Percentiles rank a stretch among this genome's conserved stretches.
Evolutionary conservation across 441 rosid genomes (phyloP).

Genomic region (Erodium trifolium): DNA sequence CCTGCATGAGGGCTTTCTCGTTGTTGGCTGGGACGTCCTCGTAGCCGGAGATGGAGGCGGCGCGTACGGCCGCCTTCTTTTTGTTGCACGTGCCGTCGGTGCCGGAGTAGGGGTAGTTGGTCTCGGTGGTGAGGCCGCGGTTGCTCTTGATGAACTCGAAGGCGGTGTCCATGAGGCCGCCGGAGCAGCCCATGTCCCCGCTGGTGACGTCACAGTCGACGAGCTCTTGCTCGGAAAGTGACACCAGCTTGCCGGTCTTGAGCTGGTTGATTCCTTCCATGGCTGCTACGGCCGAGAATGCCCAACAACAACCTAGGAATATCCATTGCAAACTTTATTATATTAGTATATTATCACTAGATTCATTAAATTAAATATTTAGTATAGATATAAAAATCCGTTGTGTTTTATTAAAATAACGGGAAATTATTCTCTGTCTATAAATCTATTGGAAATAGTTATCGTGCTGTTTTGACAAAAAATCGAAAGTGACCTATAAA

Average conservation of each 20-base stretch:
- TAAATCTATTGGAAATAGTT: too few species aligned
- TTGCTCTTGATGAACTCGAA: conserved; percentile 17
- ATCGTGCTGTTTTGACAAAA: too few species aligned
- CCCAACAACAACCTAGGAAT: conserved; percentile 26
- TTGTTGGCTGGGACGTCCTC: conserved; percentile 20
- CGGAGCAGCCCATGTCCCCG: conserved; percentile 22
- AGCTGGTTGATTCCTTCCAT: conserved; percentile 22
- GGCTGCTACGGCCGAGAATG: conserved; percentile 27
- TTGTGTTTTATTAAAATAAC: too few species aligned
- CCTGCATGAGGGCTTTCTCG: conserved; percentile 7
- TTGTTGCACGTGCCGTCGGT: background rate
- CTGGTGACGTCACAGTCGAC: conserved; percentile 20
- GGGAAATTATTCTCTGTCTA: too few species aligned
- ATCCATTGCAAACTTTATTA: too few species aligned
- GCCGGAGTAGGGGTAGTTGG: conserved; percentile 20
- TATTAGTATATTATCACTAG: too few species aligned
- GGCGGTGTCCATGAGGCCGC: conserved; percentile 25
- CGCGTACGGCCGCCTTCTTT: background rate
- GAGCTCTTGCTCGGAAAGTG: conserved; percentile 10
- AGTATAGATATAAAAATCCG: too few species aligned
- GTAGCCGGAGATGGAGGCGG: conserved; percentile 14
- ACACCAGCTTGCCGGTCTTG: conserved; percentile 17
- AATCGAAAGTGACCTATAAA: too few species aligned
- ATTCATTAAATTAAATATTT: too few species aligned
- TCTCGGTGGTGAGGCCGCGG: conserved; percentile 15